Evolutionary conservation across 306 rosid genomes (phyloP).

Genomic region (Corylus heterophylla): DNA sequence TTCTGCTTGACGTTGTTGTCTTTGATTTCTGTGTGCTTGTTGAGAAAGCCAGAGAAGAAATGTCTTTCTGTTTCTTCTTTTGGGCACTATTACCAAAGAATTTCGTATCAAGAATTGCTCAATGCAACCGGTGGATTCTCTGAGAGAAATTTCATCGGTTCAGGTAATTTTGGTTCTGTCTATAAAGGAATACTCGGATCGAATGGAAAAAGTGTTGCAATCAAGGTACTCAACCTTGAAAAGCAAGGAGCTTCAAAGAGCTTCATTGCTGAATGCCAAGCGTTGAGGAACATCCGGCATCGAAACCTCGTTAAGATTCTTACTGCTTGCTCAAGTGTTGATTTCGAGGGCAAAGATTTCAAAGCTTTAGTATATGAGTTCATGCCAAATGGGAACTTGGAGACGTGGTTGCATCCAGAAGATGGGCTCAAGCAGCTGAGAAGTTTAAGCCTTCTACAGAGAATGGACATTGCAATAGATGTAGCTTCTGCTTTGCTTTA

Average conservation of each 20-base stretch:
- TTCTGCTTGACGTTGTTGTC: background rate
- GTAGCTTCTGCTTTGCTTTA: conserved; percentile 25
- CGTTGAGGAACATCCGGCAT: conserved; percentile 23
- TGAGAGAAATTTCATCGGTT: too few species aligned
- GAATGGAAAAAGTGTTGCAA: conserved; percentile 8
- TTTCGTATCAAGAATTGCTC: too few species aligned
- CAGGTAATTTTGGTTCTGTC: conserved; percentile 22
- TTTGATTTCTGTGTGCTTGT: background rate
- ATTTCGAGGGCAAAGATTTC: background rate
- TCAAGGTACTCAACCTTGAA: conserved; percentile 32
- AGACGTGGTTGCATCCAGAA: conserved; percentile 16
- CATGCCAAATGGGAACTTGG: conserved; percentile 24
- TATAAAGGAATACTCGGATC: conserved; percentile 24
- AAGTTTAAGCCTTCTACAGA: background rate
- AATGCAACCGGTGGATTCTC: too few species aligned
- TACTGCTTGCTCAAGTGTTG: conserved; percentile 30
- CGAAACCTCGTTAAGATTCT: conserved; percentile 27
- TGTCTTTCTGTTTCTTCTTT: background rate
- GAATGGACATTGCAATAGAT: conserved; percentile 24
- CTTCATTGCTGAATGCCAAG: conserved; percentile 32
- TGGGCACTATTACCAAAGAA: background rate
- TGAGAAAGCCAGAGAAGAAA: background rate
- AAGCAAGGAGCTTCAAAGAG: conserved; percentile 23
- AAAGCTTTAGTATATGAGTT: conserved; percentile 24
- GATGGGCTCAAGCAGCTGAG: background rate